Evolutionary conservation across 192 early-diverging fungal genomes (phyloP).

Genomic region (Coemansia sp.): DNA sequence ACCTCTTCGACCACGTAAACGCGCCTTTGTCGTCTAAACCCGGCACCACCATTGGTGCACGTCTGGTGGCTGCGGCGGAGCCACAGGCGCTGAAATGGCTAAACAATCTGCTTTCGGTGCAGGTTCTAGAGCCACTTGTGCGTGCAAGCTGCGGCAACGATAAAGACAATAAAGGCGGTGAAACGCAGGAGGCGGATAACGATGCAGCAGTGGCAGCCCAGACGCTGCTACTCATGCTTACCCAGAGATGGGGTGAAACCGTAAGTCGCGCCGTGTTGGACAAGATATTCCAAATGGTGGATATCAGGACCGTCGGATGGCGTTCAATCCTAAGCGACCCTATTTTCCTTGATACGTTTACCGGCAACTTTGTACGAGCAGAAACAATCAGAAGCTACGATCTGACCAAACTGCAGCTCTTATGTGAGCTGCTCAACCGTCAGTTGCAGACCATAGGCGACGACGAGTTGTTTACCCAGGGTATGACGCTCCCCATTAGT

Average conservation of each 20-base stretch:
- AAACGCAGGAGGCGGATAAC: not conserved
- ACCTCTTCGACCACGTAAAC: conserved; percentile 25
- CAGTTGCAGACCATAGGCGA: conserved; percentile 81
- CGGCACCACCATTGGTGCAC: not conserved
- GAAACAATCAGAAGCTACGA: conserved; percentile 27
- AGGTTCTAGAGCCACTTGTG: conserved; percentile 35
- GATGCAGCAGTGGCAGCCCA: conserved; percentile 16
- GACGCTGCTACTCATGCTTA: conserved; percentile 37
- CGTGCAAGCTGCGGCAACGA: conserved; percentile 26
- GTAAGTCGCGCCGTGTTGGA: conserved; percentile 42
- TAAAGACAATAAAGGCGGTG: not conserved
- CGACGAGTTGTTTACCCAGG: conserved; percentile 77
- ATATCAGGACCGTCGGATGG: conserved; percentile 46
- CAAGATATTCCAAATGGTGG: conserved; percentile 43
- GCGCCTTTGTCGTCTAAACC: not conserved
- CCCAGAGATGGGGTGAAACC: conserved; percentile 46
- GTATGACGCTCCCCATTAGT: conserved; percentile 29
- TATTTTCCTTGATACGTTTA: conserved; percentile 32
- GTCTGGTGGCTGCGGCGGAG: conserved; percentile 22
- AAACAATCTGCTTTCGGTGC: conserved; percentile 28
- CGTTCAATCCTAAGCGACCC: conserved; percentile 23
- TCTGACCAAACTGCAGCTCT: conserved; percentile 56
- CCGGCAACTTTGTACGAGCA: conserved; percentile 20
- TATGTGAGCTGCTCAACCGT: conserved; percentile 74
- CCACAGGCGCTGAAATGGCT: conserved; percentile 41